A percentile compares a stretch with the other conserved stretches of the same genome.
These are phyloP conservation scores for Colletotrichum cordylinicola DNA, from an alignment of 2,329 filamentous ascomycete genomes.

Conservation along the genomic window DNA sequence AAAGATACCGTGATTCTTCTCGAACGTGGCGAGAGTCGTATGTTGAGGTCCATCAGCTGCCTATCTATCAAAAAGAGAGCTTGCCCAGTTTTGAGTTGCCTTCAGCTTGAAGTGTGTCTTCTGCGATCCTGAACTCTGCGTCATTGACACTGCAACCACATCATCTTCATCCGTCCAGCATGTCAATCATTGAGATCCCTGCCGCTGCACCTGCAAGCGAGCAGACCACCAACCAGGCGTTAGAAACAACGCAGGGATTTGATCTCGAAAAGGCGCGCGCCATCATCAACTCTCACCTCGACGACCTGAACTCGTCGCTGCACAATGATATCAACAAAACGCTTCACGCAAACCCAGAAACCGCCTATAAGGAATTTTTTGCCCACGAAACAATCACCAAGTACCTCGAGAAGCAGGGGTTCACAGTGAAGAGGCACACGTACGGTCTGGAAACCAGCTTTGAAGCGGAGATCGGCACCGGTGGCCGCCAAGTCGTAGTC, in stretches of 20 bases:
- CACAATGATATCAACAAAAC: constrained; percentile 23
- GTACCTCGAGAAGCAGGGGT: constrained; percentile 49
- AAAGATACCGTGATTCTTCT: background rate
- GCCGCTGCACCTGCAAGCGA: background rate
- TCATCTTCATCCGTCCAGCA: background rate
- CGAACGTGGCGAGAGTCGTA: background rate
- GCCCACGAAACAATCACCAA: constrained; percentile 56
- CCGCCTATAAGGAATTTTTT: constrained; percentile 54
- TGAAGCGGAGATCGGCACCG: constrained; percentile 46
- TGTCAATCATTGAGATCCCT: constrained; percentile 4
- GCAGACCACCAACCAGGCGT: background rate
- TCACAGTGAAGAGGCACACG: constrained; percentile 51
- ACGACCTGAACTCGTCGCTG: constrained; percentile 22
- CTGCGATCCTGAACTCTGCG: background rate
- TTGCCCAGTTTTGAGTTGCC: background rate
- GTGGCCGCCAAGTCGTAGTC: constrained; percentile 44
- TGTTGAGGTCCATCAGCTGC: background rate
- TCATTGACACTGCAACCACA: background rate
- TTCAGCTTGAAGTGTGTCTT: background rate
- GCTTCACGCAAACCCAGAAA: constrained; percentile 53
- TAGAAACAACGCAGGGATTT: background rate
- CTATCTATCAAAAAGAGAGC: background rate
- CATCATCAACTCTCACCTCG: constrained; percentile 25
- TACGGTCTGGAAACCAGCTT: constrained; percentile 60
- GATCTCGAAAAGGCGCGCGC: constrained; percentile 24